Conservation (phyloP, 306 rosid species). For the Fragaria nilgerrensis region DNA sequence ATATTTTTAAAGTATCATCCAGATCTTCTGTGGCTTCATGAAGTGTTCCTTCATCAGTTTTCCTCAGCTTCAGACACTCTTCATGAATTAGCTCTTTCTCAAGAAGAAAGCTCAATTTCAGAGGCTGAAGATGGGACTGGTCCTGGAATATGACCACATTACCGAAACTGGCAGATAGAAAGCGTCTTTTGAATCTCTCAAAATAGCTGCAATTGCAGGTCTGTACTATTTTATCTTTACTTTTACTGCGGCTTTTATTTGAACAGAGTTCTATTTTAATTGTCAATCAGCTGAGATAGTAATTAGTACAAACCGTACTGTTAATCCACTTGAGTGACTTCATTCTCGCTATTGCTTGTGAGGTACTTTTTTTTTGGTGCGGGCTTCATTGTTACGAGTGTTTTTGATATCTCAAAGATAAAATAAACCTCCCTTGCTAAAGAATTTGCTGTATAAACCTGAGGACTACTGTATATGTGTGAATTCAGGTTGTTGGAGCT, state of each 20-base stretch:
- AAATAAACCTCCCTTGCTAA: background rate
- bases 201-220: slow-evolving; percentile 92
- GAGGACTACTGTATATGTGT: background rate
- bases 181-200: slow-evolving; percentile 79
- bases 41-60: slow-evolving; percentile 82
- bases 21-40: slow-evolving; percentile 95
- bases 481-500: background rate
- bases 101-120: slow-evolving; percentile 39
- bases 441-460: background rate
- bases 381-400: background rate
- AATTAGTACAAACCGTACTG: background rate
- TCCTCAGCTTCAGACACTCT: slow-evolving; percentile 86
- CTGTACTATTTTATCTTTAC: background rate
- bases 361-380: background rate
- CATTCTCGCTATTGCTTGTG: background rate
- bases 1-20: slow-evolving; percentile 75
- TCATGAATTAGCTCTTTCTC: slow-evolving; percentile 74
- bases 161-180: slow-evolving; percentile 65
- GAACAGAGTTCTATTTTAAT: background rate
- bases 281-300: background rate
- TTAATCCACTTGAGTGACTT: background rate
- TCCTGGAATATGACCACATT: slow-evolving; percentile 30
- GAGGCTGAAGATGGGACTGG: slow-evolving; percentile 54
- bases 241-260: background rate
- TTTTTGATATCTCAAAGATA: background rate